A percentile compares a stretch with the other conserved stretches of the same genome.
Evolutionary conservation across 2,329 filamentous ascomycete species (phyloP).

Genomic region (Microascus cirrosus): DNA sequence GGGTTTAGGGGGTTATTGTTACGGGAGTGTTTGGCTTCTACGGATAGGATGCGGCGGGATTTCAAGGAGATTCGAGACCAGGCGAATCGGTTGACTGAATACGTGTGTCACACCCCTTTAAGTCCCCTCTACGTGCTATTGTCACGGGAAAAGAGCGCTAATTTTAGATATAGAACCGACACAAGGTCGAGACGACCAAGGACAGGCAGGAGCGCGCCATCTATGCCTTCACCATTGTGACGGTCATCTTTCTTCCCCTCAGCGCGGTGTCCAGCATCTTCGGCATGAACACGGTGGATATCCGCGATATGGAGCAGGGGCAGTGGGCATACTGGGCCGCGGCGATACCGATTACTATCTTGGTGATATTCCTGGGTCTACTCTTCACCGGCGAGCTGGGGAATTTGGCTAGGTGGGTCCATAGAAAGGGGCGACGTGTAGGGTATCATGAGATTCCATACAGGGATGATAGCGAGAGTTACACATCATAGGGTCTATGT

Average conservation of each 20-base stretch:
- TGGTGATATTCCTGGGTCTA: constrained; percentile 26
- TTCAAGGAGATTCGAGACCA: too few species aligned
- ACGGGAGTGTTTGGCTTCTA: too few species aligned
- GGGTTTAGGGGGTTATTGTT: too few species aligned
- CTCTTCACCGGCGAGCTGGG: constrained; percentile 31
- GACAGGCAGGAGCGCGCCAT: constrained; percentile 35
- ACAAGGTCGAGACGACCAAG: constrained; percentile 26
- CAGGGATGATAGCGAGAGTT: too few species aligned
- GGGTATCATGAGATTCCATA: neutral
- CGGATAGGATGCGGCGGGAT: too few species aligned
- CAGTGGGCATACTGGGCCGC: constrained; percentile 40
- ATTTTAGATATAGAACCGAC: neutral
- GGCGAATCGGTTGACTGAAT: too few species aligned
- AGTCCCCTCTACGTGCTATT: too few species aligned
- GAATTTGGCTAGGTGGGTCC: constrained; percentile 16
- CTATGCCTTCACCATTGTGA: constrained; percentile 37
- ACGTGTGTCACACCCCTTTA: too few species aligned
- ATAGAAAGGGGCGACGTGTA: neutral
- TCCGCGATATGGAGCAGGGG: constrained; percentile 33
- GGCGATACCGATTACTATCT: constrained; percentile 31
- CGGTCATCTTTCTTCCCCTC: constrained; percentile 35
- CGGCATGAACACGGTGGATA: constrained; percentile 40
- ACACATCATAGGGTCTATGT: too few species aligned
- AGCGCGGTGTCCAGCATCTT: constrained; percentile 35
- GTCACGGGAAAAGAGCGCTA: constrained; percentile 6